A percentile compares a stretch with the other conserved stretches of the same genome.
These are phyloP conservation scores for Colletotrichum lentis DNA, from an alignment of 2,329 filamentous ascomycete species.

Conservation along the genomic window DNA sequence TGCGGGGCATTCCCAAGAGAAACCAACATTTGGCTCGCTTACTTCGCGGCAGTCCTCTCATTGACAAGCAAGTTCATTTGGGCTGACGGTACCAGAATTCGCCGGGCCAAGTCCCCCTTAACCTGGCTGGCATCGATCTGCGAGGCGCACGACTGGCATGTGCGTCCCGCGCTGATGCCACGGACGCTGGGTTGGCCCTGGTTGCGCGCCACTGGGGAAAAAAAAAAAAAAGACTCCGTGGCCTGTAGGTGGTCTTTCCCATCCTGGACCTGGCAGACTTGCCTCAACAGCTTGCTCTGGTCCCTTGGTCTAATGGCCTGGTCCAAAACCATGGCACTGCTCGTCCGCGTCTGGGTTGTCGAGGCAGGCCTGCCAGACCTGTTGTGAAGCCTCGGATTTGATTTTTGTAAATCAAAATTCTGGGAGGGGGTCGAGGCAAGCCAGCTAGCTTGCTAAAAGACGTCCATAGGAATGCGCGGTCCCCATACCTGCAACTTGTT, in stretches of 20 bases:
- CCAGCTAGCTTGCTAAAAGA: background rate
- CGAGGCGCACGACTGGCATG: slow-evolving; percentile 23
- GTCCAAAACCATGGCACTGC: slow-evolving; percentile 9
- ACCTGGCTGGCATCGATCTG: slow-evolving; percentile 13
- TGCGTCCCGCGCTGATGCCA: slow-evolving; percentile 22
- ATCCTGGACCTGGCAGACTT: slow-evolving; percentile 24
- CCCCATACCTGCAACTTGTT: slow-evolving; percentile 14
- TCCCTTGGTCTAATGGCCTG: slow-evolving; percentile 30
- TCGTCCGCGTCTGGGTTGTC: slow-evolving; percentile 14
- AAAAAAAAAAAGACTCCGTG: slow-evolving; percentile 14
- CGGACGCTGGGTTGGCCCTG: slow-evolving; percentile 23
- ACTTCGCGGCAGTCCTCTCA: background rate
- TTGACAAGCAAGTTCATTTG: background rate
- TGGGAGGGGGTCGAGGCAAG: background rate
- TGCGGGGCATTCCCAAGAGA: background rate
- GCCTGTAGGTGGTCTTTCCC: slow-evolving; percentile 22
- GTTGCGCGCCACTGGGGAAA: slow-evolving; percentile 7
- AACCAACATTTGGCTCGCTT: background rate
- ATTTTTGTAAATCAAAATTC: too few relatives aligned
- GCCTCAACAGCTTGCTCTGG: slow-evolving; percentile 12
- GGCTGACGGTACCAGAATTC: background rate
- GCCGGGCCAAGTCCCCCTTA: background rate
- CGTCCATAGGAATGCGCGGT: background rate
- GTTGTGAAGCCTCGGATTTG: background rate
- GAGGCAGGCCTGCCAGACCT: background rate